Evolutionary conservation across 768 basidiomycete species (phyloP).

Genomic region (Pisolithus albus): DNA sequence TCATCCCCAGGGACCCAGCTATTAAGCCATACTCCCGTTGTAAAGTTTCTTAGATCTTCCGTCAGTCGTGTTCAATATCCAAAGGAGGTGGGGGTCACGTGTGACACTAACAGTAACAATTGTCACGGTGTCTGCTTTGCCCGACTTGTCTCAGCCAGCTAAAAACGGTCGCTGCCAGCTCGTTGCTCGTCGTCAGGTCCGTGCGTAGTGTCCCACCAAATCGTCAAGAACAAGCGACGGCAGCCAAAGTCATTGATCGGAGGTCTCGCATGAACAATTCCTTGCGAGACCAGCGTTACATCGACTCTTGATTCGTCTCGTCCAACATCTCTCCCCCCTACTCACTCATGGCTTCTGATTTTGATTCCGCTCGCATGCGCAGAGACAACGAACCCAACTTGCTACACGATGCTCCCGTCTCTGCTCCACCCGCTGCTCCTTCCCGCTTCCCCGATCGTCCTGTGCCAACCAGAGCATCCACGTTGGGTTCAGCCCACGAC

Average conservation of each 20-base stretch:
- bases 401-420: conserved; percentile 20
- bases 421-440: conserved; percentile 31
- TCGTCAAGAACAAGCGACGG: too few relatives aligned
- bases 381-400: conserved; percentile 14
- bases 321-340: conserved; percentile 2
- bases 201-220: too few relatives aligned
- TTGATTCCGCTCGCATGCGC: conserved; percentile 24
- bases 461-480: conserved; percentile 60
- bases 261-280: conserved; percentile 9
- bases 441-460: conserved; percentile 45
- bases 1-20: neutral
- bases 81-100: conserved; percentile 7
- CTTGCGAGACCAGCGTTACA: conserved; percentile 6
- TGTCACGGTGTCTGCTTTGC: conserved; percentile 3
- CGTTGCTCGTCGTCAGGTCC: too few relatives aligned
- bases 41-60: too few relatives aligned
- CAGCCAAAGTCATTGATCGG: neutral
- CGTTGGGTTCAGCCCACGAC: conserved; percentile 47
- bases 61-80: neutral
- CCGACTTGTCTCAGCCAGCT: too few relatives aligned
- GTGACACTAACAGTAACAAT: conserved; percentile 1
- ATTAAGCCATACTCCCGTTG: neutral
- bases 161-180: too few relatives aligned
- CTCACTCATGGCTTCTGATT: conserved; percentile 24
- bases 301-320: conserved; percentile 7